phyloP scores from a whole-genome alignment of 805 yeast genomes.

The Torulaspora gathmanii region DNA sequence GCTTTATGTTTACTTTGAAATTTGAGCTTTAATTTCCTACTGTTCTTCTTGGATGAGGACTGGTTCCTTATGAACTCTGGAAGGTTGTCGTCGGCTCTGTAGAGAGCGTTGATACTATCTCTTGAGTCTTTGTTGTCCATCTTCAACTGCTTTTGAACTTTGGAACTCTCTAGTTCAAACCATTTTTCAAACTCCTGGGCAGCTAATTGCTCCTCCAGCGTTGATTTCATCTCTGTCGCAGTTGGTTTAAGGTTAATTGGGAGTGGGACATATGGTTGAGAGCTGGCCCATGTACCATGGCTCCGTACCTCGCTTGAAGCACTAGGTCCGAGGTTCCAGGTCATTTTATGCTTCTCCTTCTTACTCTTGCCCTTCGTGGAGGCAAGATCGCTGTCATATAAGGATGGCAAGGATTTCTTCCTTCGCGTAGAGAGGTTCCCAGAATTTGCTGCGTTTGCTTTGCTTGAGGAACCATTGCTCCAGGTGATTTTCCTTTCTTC shows the following conservation, averaged over 20 bases:
- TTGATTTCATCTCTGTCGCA: conserved; percentile 24
- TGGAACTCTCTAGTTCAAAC: conserved; percentile 79
- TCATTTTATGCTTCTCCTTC: conserved; percentile 7
- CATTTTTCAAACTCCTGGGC: conserved; percentile 82
- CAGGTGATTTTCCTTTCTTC: conserved; percentile 20
- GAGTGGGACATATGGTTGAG: conserved; percentile 17
- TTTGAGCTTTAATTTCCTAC: conserved; percentile 18
- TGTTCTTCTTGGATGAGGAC: conserved; percentile 12
- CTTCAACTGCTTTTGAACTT: conserved; percentile 47
- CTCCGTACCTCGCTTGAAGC: conserved; percentile 22
- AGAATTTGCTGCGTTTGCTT: background rate
- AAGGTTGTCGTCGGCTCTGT: conserved; percentile 17
- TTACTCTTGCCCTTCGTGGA: conserved; percentile 9
- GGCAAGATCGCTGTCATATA: conserved; percentile 14
- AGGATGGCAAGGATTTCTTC: conserved; percentile 22
- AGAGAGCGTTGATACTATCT: conserved; percentile 16
- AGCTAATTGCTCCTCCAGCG: conserved; percentile 66
- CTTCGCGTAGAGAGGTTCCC: conserved; percentile 1
- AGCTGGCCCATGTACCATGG: conserved; percentile 22
- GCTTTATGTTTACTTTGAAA: conserved; percentile 13
- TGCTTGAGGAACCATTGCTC: conserved; percentile 16
- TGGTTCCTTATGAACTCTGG: conserved; percentile 16
- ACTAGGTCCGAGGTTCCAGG: conserved; percentile 5
- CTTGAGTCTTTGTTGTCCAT: conserved; percentile 9
- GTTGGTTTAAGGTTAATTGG: background rate